Percentiles rank a stretch among this genome's conserved stretches.
Conservation (phyloP, 2,329 filamentous ascomycete species). For the Pleoardoris graminearum region DNA sequence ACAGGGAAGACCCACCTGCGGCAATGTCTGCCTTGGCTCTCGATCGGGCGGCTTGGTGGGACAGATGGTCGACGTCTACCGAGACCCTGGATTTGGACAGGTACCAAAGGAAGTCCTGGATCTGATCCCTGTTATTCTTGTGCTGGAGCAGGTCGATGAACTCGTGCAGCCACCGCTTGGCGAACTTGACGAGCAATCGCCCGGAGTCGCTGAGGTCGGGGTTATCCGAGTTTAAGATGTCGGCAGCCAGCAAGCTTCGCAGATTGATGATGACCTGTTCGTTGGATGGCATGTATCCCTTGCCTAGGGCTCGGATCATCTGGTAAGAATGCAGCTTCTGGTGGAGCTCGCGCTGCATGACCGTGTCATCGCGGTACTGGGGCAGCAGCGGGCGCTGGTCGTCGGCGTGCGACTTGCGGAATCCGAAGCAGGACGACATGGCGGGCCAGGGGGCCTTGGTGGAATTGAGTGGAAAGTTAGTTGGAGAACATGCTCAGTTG, state of each 20-base stretch:
- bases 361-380: slow-evolving; percentile 79
- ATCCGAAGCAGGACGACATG: slow-evolving; percentile 69
- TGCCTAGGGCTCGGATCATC: slow-evolving; percentile 78
- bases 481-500: not conserved
- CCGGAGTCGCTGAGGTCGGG: slow-evolving; percentile 78
- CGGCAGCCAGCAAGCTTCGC: slow-evolving; percentile 74
- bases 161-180: slow-evolving; percentile 73
- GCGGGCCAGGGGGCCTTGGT: slow-evolving; percentile 11
- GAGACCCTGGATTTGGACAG: slow-evolving; percentile 72
- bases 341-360: slow-evolving; percentile 74
- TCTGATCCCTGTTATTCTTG: slow-evolving; percentile 82
- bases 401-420: slow-evolving; percentile 56
- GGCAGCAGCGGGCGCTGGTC: slow-evolving; percentile 77
- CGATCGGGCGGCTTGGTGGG: slow-evolving; percentile 61
- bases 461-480: slow-evolving; percentile 5
- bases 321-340: slow-evolving; percentile 93
- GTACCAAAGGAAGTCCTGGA: slow-evolving; percentile 92
- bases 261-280: slow-evolving; percentile 81
- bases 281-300: slow-evolving; percentile 91
- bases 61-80: slow-evolving; percentile 67
- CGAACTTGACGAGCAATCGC: slow-evolving; percentile 70
- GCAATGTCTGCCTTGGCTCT: slow-evolving; percentile 71
- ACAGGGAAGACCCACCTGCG: slow-evolving; percentile 58
- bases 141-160: slow-evolving; percentile 80
- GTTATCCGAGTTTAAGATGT: slow-evolving; percentile 75